Evolutionary conservation across 495 filamentous ascomycete species (phyloP).

Genomic region (Melanomma pulvis-pyrius): DNA sequence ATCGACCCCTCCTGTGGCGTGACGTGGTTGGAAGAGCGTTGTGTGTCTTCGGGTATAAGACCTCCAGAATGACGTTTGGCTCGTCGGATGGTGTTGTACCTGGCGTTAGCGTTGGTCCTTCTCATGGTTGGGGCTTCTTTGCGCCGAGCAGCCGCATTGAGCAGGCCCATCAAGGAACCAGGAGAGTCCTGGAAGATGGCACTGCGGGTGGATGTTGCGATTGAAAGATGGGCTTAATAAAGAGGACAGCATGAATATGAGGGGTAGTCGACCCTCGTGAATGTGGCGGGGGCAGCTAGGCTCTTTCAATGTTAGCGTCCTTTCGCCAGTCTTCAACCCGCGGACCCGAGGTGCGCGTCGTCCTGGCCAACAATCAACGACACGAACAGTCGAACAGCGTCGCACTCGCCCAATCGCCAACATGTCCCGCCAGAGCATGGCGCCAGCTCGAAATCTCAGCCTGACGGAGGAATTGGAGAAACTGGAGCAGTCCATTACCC

Average conservation of each 20-base stretch:
- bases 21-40: background rate
- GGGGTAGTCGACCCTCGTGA: background rate
- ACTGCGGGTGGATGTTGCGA: no score
- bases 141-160: no score
- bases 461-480: slow-evolving; percentile 96
- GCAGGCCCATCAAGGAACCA: no score
- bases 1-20: background rate
- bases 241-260: no score
- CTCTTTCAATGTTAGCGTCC: background rate
- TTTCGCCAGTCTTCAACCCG: background rate
- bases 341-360: background rate
- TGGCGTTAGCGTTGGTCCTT: background rate
- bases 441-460: slow-evolving; percentile 67
- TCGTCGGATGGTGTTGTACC: background rate
- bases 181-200: no score
- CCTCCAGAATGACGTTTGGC: background rate
- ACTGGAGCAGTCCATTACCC: slow-evolving; percentile 92
- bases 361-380: background rate
- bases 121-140: no score
- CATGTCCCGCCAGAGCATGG: slow-evolving; percentile 49
- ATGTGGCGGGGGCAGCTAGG: background rate
- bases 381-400: background rate
- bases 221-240: no score
- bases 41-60: background rate
- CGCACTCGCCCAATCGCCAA: background rate